phyloP scores from a whole-genome alignment of 2,329 filamentous ascomycete genomes.

The Botrytis elliptica region DNA sequence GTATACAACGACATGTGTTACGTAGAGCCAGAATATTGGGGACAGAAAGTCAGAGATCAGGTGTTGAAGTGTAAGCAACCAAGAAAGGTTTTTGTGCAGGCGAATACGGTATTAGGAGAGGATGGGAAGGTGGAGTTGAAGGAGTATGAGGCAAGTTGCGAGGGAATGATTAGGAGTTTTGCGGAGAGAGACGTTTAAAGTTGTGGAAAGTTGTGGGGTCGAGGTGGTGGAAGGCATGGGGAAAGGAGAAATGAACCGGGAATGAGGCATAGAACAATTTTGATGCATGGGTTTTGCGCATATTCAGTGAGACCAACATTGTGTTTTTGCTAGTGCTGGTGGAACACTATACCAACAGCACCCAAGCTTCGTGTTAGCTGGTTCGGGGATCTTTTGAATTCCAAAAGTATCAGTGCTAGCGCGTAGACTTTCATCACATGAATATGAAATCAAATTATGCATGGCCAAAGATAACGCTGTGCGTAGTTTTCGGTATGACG shows the following conservation, averaged over 20 bases:
- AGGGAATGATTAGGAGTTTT: slow-evolving; percentile 83
- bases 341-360: background rate
- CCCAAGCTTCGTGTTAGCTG: background rate
- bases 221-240: background rate
- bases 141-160: slow-evolving; percentile 79
- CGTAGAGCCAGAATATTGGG: slow-evolving; percentile 82
- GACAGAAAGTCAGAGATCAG: slow-evolving; percentile 71
- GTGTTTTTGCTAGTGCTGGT: background rate
- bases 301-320: background rate
- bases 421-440: background rate
- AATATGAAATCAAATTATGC: background rate
- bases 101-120: slow-evolving; percentile 75
- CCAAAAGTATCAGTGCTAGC: background rate
- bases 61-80: slow-evolving; percentile 77
- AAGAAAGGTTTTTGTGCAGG: slow-evolving; percentile 91
- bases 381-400: background rate
- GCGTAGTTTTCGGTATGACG: background rate
- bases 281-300: background rate
- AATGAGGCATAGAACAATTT: background rate
- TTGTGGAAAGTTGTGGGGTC: slow-evolving; percentile 26
- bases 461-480: background rate
- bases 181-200: slow-evolving; percentile 52
- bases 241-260: background rate
- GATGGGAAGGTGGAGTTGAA: slow-evolving; percentile 70
- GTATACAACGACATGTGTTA: slow-evolving; percentile 83